A percentile compares a stretch with the other conserved stretches of the same genome.
Conservation (phyloP, 257 asterid species). For the Coffea eugenioides region DNA sequence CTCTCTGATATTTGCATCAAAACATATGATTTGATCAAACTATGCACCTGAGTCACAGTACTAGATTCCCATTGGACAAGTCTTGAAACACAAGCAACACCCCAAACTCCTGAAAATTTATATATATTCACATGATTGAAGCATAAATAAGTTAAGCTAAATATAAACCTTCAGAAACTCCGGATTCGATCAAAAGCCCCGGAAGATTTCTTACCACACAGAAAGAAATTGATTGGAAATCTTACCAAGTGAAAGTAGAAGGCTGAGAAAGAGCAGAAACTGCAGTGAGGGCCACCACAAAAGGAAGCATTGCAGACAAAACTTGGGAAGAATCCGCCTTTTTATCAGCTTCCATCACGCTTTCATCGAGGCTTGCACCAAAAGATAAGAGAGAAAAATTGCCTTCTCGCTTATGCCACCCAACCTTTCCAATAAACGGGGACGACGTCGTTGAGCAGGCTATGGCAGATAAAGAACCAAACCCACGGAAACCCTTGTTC, state of each 20-base stretch:
- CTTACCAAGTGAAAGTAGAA: conserved; percentile 90
- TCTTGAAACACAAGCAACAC: not conserved
- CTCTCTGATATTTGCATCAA: not conserved
- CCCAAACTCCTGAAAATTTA: not conserved
- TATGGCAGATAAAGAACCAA: conserved; percentile 33
- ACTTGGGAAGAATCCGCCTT: conserved; percentile 58
- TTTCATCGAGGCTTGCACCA: conserved; percentile 42
- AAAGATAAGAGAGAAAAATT: conserved; percentile 70
- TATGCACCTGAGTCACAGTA: not conserved
- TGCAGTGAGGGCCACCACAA: conserved; percentile 88
- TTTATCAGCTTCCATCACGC: conserved; percentile 36
- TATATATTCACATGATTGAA: not conserved
- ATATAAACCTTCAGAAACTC: not conserved
- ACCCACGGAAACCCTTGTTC: conserved; percentile 24
- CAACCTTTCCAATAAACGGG: conserved; percentile 78
- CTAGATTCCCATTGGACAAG: not conserved
- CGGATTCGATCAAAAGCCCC: not conserved
- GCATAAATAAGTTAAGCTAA: not conserved
- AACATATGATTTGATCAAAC: not conserved
- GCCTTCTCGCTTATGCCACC: conserved; percentile 80
- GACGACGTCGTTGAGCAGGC: conserved; percentile 78
- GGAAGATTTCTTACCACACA: not conserved
- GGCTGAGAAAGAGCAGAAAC: conserved; percentile 85
- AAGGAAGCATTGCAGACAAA: conserved; percentile 80
- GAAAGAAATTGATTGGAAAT: not conserved